Conservation (phyloP, 2,329 filamentous ascomycete species). For the Nemania sp. region DNA sequence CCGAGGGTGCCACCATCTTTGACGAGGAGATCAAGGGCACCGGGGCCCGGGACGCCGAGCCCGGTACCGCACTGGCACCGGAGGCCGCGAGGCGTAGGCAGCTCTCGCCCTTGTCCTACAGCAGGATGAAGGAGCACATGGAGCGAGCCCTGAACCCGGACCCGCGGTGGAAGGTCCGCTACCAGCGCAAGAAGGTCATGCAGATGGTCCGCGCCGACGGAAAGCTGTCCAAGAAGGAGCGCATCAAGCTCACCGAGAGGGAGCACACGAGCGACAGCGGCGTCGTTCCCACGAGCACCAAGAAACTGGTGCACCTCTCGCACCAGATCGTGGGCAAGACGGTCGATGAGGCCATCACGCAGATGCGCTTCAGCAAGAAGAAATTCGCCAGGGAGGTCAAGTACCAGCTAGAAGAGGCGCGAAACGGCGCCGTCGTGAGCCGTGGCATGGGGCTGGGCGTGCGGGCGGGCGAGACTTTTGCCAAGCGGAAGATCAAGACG, state of each 20-base stretch:
- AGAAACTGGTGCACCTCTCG: conserved; percentile 87
- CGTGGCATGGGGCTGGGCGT: conserved; percentile 80
- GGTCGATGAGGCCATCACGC: conserved; percentile 88
- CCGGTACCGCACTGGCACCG: not conserved
- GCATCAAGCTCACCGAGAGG: conserved; percentile 68
- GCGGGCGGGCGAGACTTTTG: conserved; percentile 46
- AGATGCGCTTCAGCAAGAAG: conserved; percentile 97
- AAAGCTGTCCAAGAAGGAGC: conserved; percentile 66
- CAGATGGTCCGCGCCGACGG: conserved; percentile 72
- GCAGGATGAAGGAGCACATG: conserved; percentile 57
- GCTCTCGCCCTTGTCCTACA: conserved; percentile 40
- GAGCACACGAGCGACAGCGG: conserved; percentile 64
- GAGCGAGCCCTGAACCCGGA: conserved; percentile 73
- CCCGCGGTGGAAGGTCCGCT: conserved; percentile 70
- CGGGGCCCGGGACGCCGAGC: not conserved
- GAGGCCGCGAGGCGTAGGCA: not conserved
- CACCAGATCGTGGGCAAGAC: conserved; percentile 91
- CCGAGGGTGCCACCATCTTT: conserved; percentile 63
- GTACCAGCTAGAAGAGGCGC: conserved; percentile 78
- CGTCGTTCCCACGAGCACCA: conserved; percentile 80
- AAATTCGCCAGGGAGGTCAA: conserved; percentile 81
- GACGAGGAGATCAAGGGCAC: conserved; percentile 56
- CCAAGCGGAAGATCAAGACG: conserved; percentile 64
- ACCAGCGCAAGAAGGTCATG: conserved; percentile 84
- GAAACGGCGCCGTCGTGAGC: conserved; percentile 77